These are phyloP conservation scores for Escovopsis sp. DNA, from an alignment of 2,329 filamentous ascomycete species.

Conservation along the genomic window DNA sequence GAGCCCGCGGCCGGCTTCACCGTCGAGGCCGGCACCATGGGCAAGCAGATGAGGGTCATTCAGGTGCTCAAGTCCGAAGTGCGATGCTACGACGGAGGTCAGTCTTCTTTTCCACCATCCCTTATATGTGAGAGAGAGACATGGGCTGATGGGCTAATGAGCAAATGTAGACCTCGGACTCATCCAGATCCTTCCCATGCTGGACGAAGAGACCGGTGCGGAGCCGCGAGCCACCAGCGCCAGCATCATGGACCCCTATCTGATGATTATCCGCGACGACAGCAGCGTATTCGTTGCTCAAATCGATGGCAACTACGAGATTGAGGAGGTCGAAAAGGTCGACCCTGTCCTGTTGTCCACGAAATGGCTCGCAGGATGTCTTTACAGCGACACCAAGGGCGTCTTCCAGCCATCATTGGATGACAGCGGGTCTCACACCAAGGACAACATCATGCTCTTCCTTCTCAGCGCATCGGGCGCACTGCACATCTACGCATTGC, in stretches of 20 bases:
- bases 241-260: slow-evolving; percentile 74
- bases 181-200: slow-evolving; percentile 81
- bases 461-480: slow-evolving; percentile 61
- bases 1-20: slow-evolving; percentile 80
- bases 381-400: slow-evolving; percentile 56
- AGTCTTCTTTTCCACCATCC: slow-evolving; percentile 19
- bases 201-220: slow-evolving; percentile 75
- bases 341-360: slow-evolving; percentile 40
- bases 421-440: slow-evolving; percentile 24
- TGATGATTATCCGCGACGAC: slow-evolving; percentile 74
- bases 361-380: slow-evolving; percentile 70
- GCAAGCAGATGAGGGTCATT: slow-evolving; percentile 65
- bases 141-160: neutral
- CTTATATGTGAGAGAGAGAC: neutral
- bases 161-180: slow-evolving; percentile 56
- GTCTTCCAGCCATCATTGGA: slow-evolving; percentile 32
- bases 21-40: slow-evolving; percentile 71
- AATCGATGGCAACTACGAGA: slow-evolving; percentile 62
- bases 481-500: slow-evolving; percentile 61
- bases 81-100: slow-evolving; percentile 78
- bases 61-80: slow-evolving; percentile 81
- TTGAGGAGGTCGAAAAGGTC: slow-evolving; percentile 63
- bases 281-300: slow-evolving; percentile 64
- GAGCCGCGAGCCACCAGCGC: slow-evolving; percentile 67
- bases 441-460: slow-evolving; percentile 53